Evolutionary conservation across 805 yeast species (phyloP).

Genomic region (Scheffersomyces ergatensis): DNA sequence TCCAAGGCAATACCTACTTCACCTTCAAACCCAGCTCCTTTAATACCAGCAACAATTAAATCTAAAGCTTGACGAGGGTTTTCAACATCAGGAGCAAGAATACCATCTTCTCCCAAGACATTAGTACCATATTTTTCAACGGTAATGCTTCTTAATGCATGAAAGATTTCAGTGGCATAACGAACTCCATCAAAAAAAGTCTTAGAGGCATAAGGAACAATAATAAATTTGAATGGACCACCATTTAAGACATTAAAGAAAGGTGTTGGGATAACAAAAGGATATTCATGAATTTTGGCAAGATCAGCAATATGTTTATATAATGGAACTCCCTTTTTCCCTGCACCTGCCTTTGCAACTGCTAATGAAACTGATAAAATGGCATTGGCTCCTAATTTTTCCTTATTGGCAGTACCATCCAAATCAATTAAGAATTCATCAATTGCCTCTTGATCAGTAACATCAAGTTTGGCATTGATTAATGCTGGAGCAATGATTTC

Average conservation of each 20-base stretch:
- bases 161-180: constrained; percentile 98
- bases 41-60: constrained; percentile 86
- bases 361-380: constrained; percentile 97
- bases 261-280: constrained; percentile 97
- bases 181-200: constrained; percentile 93
- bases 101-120: constrained; percentile 99
- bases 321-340: constrained; percentile 89
- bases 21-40: constrained; percentile 94
- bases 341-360: constrained; percentile 97
- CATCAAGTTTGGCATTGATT: constrained; percentile 74
- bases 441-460: constrained; percentile 79
- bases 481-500: constrained; percentile 92
- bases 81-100: constrained; percentile 97
- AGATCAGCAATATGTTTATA: constrained; percentile 87
- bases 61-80: constrained; percentile 97
- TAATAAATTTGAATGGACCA: constrained; percentile 99
- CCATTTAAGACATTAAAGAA: constrained; percentile 99
- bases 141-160: constrained; percentile 87
- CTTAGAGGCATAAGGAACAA: constrained; percentile 90
- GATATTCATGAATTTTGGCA: constrained; percentile 67
- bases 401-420: constrained; percentile 97
- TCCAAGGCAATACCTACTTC: constrained; percentile 89
- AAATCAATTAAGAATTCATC: constrained; percentile 83
- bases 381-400: constrained; percentile 98
- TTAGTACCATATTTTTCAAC: constrained; percentile 95